Evolutionary conservation across 768 basidiomycete genomes (phyloP).

Genomic region (Podaxis sp.): DNA sequence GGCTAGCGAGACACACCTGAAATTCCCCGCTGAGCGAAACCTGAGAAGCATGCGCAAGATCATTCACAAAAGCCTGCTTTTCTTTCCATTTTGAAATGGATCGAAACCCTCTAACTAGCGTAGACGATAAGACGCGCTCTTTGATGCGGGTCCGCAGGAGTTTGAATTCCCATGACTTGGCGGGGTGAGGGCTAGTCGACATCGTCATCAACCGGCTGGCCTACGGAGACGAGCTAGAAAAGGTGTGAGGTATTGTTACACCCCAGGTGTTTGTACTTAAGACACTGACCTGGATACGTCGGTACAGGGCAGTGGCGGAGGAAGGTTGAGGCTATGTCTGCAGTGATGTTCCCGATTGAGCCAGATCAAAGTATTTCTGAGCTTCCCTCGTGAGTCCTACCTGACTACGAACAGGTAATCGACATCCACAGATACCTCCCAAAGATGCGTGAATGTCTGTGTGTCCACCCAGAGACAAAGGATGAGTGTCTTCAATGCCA

Average conservation of each 20-base stretch:
- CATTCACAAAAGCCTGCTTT: background rate
- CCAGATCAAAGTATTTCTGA: no score
- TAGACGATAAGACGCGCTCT: background rate
- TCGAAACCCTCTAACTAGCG: background rate
- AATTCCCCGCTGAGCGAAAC: background rate
- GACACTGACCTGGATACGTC: background rate
- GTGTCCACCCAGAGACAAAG: no score
- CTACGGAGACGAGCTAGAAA: background rate
- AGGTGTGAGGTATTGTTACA: background rate
- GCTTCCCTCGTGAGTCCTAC: no score
- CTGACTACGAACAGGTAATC: no score
- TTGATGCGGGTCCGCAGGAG: background rate
- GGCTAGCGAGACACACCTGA: background rate
- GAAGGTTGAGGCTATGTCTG: background rate
- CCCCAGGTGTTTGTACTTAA: background rate
- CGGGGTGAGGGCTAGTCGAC: background rate
- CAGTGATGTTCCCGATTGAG: background rate
- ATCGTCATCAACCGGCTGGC: background rate
- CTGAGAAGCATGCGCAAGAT: background rate
- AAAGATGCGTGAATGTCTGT: no score
- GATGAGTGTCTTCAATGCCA: no score
- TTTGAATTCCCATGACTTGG: background rate
- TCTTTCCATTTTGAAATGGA: background rate
- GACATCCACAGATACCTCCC: no score
- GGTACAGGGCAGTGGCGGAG: background rate